Base-by-base conservation (phyloP, 139 green algal species). In the Tetradesmus lagerheimii region DNA sequence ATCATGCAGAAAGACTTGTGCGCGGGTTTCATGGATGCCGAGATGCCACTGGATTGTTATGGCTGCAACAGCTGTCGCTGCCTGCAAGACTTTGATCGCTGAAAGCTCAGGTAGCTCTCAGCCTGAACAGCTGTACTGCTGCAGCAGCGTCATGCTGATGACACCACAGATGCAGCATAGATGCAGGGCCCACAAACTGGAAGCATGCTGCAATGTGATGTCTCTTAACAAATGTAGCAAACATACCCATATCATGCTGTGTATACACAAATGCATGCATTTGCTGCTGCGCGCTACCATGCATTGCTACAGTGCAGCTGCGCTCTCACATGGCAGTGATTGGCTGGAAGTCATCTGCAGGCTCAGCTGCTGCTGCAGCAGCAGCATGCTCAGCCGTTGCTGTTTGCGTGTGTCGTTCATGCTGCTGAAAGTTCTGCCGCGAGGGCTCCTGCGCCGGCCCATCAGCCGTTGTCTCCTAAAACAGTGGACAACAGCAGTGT, bases 311-410 rank as follows among this genome's bases (percentile, higher is more conserved):
- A 37, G 15, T 25, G 3, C 14, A 27, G 18, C 50, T 64, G 50
- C 25, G 45, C 12, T 50, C 83, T 88, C 64, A 88, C 83, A 88
- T 88, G 38, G 62, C 27, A 20, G 83, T 88, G 83, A 88, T 88
- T 15, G 83, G 83, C 62, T 64, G 38, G 29, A 88, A 88, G 11
- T 41, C 57, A 20, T 39, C 62, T 3, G 3, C 37, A 29, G 35
- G 35, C 25, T 45, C 76, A 53, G 76, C 76, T 27, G 76, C 57
- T 31, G 57, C 25, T 9, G 57, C 57, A 64, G 50, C 50, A 25
- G 50, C 66, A 18, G 25, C 9, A 20, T 27, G 71, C 71, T 79
- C 31, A 5, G 71, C 71, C 23, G 31, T 43, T 37, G 1, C 0
- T 41, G 71, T 38, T 79, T 8, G 11, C 1, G 15, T 25, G n/a